phyloP scores from a whole-genome alignment of 208 protist genomes.

The Porcisia deanei region DNA sequence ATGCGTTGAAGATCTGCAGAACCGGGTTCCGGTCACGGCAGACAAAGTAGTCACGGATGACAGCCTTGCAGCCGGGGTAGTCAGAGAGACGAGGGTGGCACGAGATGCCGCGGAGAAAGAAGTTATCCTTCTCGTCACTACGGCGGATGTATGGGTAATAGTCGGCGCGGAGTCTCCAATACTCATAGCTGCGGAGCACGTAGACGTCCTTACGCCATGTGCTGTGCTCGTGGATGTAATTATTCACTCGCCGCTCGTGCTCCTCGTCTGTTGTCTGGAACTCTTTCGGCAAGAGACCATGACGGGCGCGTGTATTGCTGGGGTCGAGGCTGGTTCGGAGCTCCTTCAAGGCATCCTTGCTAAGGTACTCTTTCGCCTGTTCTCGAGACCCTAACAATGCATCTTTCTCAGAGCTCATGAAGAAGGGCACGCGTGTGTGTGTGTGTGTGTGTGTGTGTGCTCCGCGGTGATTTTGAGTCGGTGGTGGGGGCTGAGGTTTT shows the following conservation, averaged over 20 bases:
- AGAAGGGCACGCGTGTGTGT: not conserved
- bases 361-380: constrained; percentile 59
- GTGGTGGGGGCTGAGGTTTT: not conserved
- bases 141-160: constrained; percentile 79
- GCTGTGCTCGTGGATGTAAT: constrained; percentile 54
- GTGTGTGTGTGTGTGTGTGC: constrained; percentile 9
- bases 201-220: constrained; percentile 70
- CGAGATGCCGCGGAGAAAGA: constrained; percentile 79
- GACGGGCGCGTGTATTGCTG: constrained; percentile 45
- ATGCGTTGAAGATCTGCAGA: constrained; percentile 78
- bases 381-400: constrained; percentile 29
- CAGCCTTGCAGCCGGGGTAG: constrained; percentile 78
- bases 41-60: constrained; percentile 87
- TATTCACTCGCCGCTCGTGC: constrained; percentile 66
- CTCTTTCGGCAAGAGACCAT: constrained; percentile 63
- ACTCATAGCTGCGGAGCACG: constrained; percentile 67
- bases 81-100: constrained; percentile 81
- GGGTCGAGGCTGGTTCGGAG: constrained; percentile 42
- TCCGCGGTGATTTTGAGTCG: not conserved
- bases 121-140: constrained; percentile 75
- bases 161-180: constrained; percentile 78
- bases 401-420: constrained; percentile 5
- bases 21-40: constrained; percentile 73
- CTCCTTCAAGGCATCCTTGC: constrained; percentile 61
- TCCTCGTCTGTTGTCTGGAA: constrained; percentile 55